phyloP scores from a whole-genome alignment of 2,329 filamentous ascomycete species.

The Botrytis paeoniae region DNA sequence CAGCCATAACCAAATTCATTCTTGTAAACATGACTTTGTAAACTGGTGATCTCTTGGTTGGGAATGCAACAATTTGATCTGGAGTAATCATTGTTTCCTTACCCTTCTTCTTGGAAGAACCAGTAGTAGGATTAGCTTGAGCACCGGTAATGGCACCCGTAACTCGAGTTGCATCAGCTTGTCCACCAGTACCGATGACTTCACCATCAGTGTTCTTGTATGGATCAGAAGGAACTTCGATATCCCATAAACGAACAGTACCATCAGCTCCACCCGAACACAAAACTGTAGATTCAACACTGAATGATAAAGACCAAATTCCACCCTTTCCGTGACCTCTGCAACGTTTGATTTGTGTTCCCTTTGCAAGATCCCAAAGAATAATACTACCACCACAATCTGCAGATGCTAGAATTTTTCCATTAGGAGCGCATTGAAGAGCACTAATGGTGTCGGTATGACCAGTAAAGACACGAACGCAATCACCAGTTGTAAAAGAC shows the following conservation, averaged over 20 bases:
- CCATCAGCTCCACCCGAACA: constrained; percentile 89
- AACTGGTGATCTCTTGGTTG: constrained; percentile 93
- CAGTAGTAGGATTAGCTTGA: constrained; percentile 36
- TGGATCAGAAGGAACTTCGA: constrained; percentile 67
- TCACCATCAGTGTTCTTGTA: constrained; percentile 51
- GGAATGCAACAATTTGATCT: constrained; percentile 92
- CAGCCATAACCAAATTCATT: constrained; percentile 91
- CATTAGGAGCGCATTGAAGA: constrained; percentile 80
- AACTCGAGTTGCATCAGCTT: constrained; percentile 52
- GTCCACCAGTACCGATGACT: constrained; percentile 40
- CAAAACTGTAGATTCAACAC: constrained; percentile 84
- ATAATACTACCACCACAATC: constrained; percentile 87
- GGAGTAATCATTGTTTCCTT: constrained; percentile 89
- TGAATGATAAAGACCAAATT: constrained; percentile 91
- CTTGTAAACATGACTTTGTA: constrained; percentile 90
- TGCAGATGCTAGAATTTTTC: constrained; percentile 85
- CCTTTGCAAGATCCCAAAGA: constrained; percentile 90
- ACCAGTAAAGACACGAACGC: constrained; percentile 87
- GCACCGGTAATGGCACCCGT: constrained; percentile 34
- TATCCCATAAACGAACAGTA: constrained; percentile 92
- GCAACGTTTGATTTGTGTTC: constrained; percentile 84
- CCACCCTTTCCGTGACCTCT: constrained; percentile 91
- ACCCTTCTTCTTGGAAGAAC: constrained; percentile 64
- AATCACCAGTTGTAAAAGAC: constrained; percentile 82
- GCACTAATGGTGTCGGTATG: constrained; percentile 85